These are phyloP conservation scores for Pichia cephalocereana DNA, from an alignment of 805 yeast genomes.

Conservation along the genomic window DNA sequence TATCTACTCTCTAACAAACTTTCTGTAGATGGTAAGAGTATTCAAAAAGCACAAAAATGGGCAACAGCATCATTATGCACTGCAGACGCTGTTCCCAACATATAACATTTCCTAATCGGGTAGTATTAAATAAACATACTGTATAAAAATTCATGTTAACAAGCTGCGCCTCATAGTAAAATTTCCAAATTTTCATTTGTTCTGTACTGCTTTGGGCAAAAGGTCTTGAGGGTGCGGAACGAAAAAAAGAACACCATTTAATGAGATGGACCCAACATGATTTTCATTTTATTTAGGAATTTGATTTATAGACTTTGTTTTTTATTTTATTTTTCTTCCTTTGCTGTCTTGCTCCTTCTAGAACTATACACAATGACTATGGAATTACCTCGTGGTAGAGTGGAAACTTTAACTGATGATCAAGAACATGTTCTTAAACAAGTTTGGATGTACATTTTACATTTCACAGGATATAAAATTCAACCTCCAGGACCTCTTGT, in stretches of 20 bases:
- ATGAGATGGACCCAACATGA: background rate
- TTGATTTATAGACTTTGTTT: too few relatives aligned
- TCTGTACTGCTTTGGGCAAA: background rate
- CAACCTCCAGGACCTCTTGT: constrained; percentile 13
- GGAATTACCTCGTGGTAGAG: constrained; percentile 30
- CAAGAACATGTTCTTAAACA: constrained; percentile 61
- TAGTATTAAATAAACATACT: background rate
- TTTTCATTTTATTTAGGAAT: background rate
- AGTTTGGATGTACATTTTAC: constrained; percentile 57
- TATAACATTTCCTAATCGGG: background rate
- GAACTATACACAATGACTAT: background rate
- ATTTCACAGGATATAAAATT: constrained; percentile 45
- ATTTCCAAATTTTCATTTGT: background rate
- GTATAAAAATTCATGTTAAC: background rate
- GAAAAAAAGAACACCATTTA: background rate
- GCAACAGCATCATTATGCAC: background rate
- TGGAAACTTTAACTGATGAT: constrained; percentile 38
- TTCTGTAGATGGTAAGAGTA: background rate
- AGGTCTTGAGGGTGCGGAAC: background rate
- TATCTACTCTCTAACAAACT: constrained; percentile 34
- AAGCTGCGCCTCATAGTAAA: background rate
- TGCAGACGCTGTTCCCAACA: background rate
- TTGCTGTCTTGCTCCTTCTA: too few relatives aligned
- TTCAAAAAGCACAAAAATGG: background rate
- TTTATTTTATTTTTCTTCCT: too few relatives aligned